phyloP scores from a whole-genome alignment of 805 yeast genomes.

The Saccharomycopsis babjevae region DNA sequence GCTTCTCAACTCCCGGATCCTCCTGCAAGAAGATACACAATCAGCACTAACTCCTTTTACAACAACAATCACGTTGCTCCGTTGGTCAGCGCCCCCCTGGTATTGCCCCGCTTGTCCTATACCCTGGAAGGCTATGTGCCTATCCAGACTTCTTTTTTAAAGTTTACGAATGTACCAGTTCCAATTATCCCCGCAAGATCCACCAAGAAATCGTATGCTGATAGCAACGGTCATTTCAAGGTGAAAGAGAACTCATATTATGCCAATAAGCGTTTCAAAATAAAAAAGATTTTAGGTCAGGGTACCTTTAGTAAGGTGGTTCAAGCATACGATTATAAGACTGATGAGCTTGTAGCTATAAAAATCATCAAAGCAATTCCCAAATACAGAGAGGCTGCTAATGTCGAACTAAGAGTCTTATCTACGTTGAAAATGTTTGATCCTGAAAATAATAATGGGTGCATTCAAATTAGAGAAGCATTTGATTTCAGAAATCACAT shows the following conservation, averaged over 20 bases:
- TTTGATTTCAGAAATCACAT: conserved; percentile 91
- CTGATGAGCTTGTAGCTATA: conserved; percentile 65
- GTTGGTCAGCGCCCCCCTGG: not conserved
- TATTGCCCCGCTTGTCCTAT: conserved; percentile 5
- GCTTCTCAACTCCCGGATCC: not conserved
- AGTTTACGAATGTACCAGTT: not conserved
- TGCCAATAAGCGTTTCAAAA: conserved; percentile 63
- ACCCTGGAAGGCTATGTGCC: conserved; percentile 4
- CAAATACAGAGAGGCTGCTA: conserved; percentile 91
- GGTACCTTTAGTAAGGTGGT: conserved; percentile 91
- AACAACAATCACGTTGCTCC: not conserved
- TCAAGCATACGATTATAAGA: conserved; percentile 61
- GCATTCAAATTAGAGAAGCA: conserved; percentile 80
- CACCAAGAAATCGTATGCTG: conserved; percentile 22
- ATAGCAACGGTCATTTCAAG: conserved; percentile 66
- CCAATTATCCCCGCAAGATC: conserved; percentile 2
- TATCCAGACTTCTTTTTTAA: not conserved
- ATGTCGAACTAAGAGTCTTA: conserved; percentile 79
- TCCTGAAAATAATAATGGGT: conserved; percentile 54
- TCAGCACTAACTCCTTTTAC: not conserved
- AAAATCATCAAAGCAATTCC: conserved; percentile 88
- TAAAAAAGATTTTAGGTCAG: conserved; percentile 67
- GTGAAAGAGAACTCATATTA: conserved; percentile 48
- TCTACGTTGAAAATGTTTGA: conserved; percentile 66
- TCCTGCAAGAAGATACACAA: not conserved